These are phyloP conservation scores for Puccinia novopanici DNA, from an alignment of 1,284 basidiomycete species.

Conservation along the genomic window DNA sequence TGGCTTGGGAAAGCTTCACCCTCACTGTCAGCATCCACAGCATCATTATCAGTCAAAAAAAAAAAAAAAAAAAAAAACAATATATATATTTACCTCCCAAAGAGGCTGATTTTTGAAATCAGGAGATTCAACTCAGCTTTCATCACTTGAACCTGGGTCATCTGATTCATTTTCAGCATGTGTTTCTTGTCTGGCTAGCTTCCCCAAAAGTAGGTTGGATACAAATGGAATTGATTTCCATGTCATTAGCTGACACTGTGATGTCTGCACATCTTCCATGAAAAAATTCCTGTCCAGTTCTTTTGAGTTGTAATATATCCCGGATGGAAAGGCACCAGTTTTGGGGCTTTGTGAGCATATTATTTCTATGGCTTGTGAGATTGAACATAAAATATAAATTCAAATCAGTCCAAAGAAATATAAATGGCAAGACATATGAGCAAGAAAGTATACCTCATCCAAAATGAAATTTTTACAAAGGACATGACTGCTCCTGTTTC, in stretches of 20 bases:
- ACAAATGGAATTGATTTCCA: conserved; percentile 8
- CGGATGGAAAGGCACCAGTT: background rate
- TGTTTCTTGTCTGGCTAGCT: background rate
- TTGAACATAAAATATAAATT: too few species aligned
- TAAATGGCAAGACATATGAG: too few species aligned
- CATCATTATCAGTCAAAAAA: background rate
- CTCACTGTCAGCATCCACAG: background rate
- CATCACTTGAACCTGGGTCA: background rate
- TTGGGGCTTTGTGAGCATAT: too few species aligned
- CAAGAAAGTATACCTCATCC: background rate
- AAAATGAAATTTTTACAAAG: conserved; percentile 1
- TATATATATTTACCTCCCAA: too few species aligned
- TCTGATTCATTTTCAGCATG: too few species aligned
- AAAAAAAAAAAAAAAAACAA: too few species aligned
- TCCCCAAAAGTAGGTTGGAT: background rate
- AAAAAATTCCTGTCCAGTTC: background rate
- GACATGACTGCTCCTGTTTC: background rate
- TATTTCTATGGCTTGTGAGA: too few species aligned
- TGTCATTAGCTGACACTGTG: background rate
- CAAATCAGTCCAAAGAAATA: too few species aligned
- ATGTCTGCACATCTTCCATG: background rate
- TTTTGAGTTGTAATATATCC: background rate
- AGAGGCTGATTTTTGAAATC: too few species aligned
- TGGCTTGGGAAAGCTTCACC: background rate
- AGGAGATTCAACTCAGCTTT: background rate